Evolutionary conservation across 345 rosid species (phyloP).

Genomic region (Tarenaya hassleriana): DNA sequence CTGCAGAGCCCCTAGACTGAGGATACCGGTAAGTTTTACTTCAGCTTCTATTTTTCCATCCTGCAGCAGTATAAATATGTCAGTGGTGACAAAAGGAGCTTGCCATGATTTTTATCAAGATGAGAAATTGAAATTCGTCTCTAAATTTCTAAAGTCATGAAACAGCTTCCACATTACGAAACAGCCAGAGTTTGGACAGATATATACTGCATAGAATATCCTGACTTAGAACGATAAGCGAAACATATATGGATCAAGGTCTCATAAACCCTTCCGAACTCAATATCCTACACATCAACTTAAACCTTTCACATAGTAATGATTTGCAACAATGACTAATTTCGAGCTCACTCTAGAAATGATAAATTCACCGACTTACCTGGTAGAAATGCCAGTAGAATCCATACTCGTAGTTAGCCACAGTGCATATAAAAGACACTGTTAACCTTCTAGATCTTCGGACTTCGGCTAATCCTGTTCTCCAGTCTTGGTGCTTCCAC

Average conservation of each 20-base stretch:
- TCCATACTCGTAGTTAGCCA: conserved; percentile 90
- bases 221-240: not conserved
- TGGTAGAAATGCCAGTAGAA: conserved; percentile 95
- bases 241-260: not conserved
- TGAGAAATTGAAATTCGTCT: conserved; percentile 7
- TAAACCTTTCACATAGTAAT: not conserved
- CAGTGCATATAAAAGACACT: conserved; percentile 75
- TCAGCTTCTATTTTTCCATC: conserved; percentile 95
- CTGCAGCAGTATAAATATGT: conserved; percentile 35
- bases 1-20: conserved; percentile 85
- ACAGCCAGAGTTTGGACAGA: conserved; percentile 4
- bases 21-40: conserved; percentile 85
- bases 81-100: not conserved
- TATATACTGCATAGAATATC: not conserved
- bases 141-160: conserved; percentile 7
- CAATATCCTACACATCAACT: not conserved
- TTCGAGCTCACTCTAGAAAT: conserved; percentile 10
- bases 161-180: conserved; percentile 3
- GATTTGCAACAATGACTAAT: conserved; percentile 7
- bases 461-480: conserved; percentile 92
- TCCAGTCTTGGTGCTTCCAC: conserved; percentile 99
- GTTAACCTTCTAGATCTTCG: conserved; percentile 81
- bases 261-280: not conserved
- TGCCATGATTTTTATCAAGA: no score
- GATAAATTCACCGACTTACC: conserved; percentile 37